phyloP scores from a whole-genome alignment of 1,139 yeast species.

The Kodamaea arcana region DNA sequence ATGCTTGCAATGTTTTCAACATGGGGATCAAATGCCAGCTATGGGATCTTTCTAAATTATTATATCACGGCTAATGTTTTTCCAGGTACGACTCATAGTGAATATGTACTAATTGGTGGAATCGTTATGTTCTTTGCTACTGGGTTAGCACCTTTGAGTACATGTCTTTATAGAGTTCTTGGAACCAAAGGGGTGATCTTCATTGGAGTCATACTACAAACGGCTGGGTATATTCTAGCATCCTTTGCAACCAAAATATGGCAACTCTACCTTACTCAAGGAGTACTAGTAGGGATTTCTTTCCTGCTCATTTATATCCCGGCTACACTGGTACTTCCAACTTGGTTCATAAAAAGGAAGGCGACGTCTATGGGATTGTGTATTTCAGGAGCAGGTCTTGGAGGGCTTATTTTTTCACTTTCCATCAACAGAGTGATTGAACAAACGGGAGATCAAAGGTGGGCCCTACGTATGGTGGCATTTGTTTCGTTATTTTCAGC shows the following conservation, averaged over 20 bases:
- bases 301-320: slow-evolving; percentile 61
- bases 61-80: slow-evolving; percentile 46
- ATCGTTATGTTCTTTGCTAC: slow-evolving; percentile 57
- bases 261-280: slow-evolving; percentile 67
- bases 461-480: slow-evolving; percentile 67
- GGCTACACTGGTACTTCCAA: slow-evolving; percentile 51
- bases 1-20: slow-evolving; percentile 48
- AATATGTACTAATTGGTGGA: slow-evolving; percentile 71
- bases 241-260: slow-evolving; percentile 58
- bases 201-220: slow-evolving; percentile 49
- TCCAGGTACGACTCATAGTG: slow-evolving; percentile 54
- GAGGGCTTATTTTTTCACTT: slow-evolving; percentile 57
- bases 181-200: slow-evolving; percentile 34
- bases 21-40: slow-evolving; percentile 74
- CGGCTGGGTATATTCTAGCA: slow-evolving; percentile 58
- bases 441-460: slow-evolving; percentile 53
- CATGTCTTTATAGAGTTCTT: slow-evolving; percentile 28
- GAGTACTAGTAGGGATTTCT: slow-evolving; percentile 59
- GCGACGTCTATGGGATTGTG: slow-evolving; percentile 58
- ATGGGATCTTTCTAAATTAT: slow-evolving; percentile 62
- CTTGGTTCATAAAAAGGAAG: slow-evolving; percentile 56
- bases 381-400: slow-evolving; percentile 57
- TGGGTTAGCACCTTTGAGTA: slow-evolving; percentile 51
- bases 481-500: slow-evolving; percentile 37
- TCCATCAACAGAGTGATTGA: slow-evolving; percentile 45